These are phyloP conservation scores for Ogataea siamensis DNA, from an alignment of 805 yeast genomes.

Conservation along the genomic window DNA sequence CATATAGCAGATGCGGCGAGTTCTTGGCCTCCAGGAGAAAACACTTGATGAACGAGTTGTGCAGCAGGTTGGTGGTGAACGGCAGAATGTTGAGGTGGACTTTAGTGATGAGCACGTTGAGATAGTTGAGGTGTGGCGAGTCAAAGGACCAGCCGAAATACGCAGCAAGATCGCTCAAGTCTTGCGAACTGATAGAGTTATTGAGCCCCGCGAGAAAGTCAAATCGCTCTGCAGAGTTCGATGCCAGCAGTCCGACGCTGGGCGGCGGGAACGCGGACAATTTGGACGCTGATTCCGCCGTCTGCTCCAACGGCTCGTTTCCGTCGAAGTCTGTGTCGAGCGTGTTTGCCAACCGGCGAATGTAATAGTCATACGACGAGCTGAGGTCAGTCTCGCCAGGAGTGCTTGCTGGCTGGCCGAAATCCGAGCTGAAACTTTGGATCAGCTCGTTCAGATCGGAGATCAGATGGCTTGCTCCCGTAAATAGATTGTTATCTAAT, in stretches of 20 bases:
- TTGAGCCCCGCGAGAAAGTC: conserved; percentile 32
- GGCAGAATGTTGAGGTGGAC: conserved; percentile 36
- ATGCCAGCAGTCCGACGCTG: conserved; percentile 12
- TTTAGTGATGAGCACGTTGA: conserved; percentile 35
- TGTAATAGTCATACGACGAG: conserved; percentile 11
- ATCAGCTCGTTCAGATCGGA: conserved; percentile 37
- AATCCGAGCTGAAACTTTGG: conserved; percentile 28
- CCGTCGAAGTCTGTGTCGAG: conserved; percentile 7
- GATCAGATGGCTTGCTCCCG: conserved; percentile 36
- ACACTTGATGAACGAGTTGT: conserved; percentile 34
- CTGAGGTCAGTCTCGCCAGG: conserved; percentile 5
- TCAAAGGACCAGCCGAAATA: conserved; percentile 32
- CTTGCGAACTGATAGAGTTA: conserved; percentile 27
- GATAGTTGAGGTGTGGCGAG: conserved; percentile 34
- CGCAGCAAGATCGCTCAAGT: conserved; percentile 28
- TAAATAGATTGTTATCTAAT: conserved; percentile 31
- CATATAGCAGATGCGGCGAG: conserved; percentile 65
- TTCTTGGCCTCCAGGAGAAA: conserved; percentile 36
- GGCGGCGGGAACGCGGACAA: conserved; percentile 29
- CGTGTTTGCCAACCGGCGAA: conserved; percentile 6
- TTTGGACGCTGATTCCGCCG: not conserved
- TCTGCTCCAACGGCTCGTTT: not conserved
- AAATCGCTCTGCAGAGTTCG: conserved; percentile 19
- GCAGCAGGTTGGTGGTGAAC: conserved; percentile 35
- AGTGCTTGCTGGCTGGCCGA: conserved; percentile 12